These are phyloP conservation scores for Nigrospora osmanthi DNA, from an alignment of 2,329 filamentous ascomycete genomes.

Conservation along the genomic window DNA sequence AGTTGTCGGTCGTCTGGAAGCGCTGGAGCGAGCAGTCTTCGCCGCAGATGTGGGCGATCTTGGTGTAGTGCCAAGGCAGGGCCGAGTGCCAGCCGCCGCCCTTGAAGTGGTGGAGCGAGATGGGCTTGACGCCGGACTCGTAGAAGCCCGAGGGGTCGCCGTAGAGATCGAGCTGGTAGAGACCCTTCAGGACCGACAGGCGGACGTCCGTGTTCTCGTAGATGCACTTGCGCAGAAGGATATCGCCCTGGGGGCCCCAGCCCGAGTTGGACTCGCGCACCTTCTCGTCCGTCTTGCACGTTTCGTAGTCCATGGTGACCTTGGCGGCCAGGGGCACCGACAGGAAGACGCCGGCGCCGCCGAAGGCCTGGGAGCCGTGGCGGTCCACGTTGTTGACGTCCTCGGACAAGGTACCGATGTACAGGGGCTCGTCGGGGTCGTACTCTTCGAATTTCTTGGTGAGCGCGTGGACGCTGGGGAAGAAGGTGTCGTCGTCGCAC, in stretches of 20 bases:
- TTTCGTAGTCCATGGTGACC: constrained; percentile 34
- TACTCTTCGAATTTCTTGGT: constrained; percentile 42
- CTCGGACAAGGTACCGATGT: constrained; percentile 55
- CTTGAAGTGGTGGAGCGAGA: constrained; percentile 59
- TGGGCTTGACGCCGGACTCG: constrained; percentile 51
- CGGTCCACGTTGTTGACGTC: constrained; percentile 51
- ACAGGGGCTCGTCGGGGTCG: constrained; percentile 44
- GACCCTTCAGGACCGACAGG: constrained; percentile 46
- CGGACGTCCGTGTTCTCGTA: constrained; percentile 53
- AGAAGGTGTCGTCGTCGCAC: constrained; percentile 60
- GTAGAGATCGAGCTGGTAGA: constrained; percentile 55
- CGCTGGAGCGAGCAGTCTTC: constrained; percentile 52
- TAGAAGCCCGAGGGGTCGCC: constrained; percentile 57
- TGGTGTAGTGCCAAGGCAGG: constrained; percentile 46
- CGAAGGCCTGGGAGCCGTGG: constrained; percentile 57
- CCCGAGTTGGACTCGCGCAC: constrained; percentile 47
- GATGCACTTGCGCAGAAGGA: constrained; percentile 54
- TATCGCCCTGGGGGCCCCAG: constrained; percentile 54
- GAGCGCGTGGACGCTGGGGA: constrained; percentile 49
- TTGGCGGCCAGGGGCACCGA: constrained; percentile 40
- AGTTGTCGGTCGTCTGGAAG: constrained; percentile 45
- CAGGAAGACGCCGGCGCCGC: constrained; percentile 56
- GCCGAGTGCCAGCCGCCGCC: constrained; percentile 49
- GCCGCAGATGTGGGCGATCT: constrained; percentile 51
- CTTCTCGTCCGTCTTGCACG: constrained; percentile 41